These are phyloP conservation scores for Boehmeria nivea DNA, from an alignment of 306 rosid species.

Conservation along the genomic window DNA sequence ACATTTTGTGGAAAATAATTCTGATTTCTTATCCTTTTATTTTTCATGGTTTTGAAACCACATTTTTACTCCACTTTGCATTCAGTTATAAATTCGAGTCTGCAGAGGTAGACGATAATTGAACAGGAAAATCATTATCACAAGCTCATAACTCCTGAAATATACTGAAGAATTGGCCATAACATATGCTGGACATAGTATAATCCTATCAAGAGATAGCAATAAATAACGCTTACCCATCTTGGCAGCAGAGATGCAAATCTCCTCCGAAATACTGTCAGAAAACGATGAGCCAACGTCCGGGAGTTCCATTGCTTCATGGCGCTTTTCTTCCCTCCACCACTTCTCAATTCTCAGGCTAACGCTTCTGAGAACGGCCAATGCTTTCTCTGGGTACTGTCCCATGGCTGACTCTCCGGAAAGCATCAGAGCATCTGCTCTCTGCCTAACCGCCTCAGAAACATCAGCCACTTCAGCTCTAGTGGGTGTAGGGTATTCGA, in stretches of 20 bases:
- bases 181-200: no score
- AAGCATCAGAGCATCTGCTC: slow-evolving; percentile 98
- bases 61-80: no score
- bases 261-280: slow-evolving; percentile 85
- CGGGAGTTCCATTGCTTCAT: slow-evolving; percentile 70
- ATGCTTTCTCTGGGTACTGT: slow-evolving; percentile 94
- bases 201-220: slow-evolving; percentile 5
- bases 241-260: slow-evolving; percentile 95
- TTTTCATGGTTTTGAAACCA: no score
- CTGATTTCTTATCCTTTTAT: no score
- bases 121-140: no score
- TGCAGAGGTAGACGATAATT: no score
- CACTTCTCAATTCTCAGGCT: slow-evolving; percentile 96
- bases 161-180: no score
- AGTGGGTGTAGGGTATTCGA: slow-evolving; percentile 97
- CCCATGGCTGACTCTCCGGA: slow-evolving; percentile 99
- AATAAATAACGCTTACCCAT: slow-evolving; percentile 64
- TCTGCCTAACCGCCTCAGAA: slow-evolving; percentile 98
- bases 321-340: slow-evolving; percentile 97
- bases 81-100: no score
- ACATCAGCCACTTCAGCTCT: slow-evolving; percentile 99
- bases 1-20: no score
- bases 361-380: slow-evolving; percentile 88
- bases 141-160: no score
- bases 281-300: slow-evolving; percentile 71